Conservation (phyloP, 1,284 basidiomycete species). For the Puccinia triticina region DNA sequence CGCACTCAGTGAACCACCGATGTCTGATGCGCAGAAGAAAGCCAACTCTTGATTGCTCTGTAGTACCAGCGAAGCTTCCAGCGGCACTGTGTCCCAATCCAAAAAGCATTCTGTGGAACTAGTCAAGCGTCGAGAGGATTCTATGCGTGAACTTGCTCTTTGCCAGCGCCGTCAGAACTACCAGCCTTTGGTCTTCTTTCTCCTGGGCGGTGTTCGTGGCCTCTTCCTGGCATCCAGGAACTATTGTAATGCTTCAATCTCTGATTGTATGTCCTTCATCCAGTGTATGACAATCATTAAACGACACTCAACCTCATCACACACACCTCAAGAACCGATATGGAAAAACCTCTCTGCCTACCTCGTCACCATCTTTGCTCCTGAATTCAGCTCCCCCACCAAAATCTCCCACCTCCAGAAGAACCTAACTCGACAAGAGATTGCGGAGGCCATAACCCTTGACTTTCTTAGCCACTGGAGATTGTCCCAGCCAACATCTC, state of each 20-base stretch:
- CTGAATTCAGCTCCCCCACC: not conserved
- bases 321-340: not conserved
- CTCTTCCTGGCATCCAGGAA: not conserved
- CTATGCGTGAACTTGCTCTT: not conserved
- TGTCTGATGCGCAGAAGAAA: not conserved
- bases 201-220: not conserved
- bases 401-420: not conserved
- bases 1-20: not conserved
- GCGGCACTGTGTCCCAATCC: not conserved
- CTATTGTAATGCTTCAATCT: not conserved
- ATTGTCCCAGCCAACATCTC: not conserved
- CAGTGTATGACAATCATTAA: not conserved
- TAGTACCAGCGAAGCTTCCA: not conserved
- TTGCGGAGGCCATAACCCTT: not conserved
- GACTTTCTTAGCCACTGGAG: slow-evolving; percentile 12
- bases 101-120: not conserved
- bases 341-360: too few relatives aligned
- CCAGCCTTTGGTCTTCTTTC: not conserved
- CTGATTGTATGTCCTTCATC: slow-evolving; percentile 2
- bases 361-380: not conserved
- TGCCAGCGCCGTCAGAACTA: not conserved
- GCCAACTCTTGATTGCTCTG: not conserved
- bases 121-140: not conserved
- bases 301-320: not conserved
- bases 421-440: not conserved